phyloP scores from a whole-genome alignment of 2,329 filamentous ascomycete species.

The Cercospora sp. region DNA sequence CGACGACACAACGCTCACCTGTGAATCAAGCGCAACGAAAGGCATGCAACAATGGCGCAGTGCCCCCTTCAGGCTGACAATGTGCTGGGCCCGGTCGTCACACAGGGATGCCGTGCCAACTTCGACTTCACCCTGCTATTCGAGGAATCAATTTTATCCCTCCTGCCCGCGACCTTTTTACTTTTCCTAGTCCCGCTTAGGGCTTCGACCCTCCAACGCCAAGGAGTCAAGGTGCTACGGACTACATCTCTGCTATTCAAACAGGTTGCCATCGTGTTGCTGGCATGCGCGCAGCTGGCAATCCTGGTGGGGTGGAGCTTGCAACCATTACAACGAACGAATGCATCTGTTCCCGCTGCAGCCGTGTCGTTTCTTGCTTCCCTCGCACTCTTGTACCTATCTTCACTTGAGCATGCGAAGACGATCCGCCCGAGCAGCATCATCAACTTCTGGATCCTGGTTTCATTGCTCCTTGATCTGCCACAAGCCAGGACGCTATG shows the following conservation, averaged over 20 bases:
- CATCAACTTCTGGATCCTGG: constrained; percentile 27
- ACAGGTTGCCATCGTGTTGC: constrained; percentile 17
- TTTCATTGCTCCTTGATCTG: constrained; percentile 24
- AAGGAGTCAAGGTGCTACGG: constrained; percentile 24
- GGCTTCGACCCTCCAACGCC: constrained; percentile 19
- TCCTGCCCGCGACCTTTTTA: constrained; percentile 25
- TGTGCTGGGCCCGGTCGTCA: constrained; percentile 23
- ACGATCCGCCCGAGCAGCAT: constrained; percentile 24
- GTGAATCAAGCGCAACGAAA: background rate
- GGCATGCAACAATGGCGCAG: background rate
- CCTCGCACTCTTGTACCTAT: constrained; percentile 24
- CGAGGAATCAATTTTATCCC: constrained; percentile 29
- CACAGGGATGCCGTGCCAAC: constrained; percentile 18
- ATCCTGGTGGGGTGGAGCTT: constrained; percentile 23
- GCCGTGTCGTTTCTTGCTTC: constrained; percentile 23
- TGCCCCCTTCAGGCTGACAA: constrained; percentile 22
- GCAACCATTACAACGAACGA: constrained; percentile 19
- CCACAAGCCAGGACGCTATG: constrained; percentile 29
- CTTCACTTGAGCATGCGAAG: constrained; percentile 24
- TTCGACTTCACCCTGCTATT: constrained; percentile 34
- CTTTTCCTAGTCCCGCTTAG: constrained; percentile 22
- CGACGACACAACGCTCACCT: background rate
- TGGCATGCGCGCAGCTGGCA: constrained; percentile 23
- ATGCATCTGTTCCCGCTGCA: constrained; percentile 23
- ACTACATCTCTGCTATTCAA: constrained; percentile 20